These are phyloP conservation scores for Castanea sativa DNA, from an alignment of 306 rosid genomes.

Conservation along the genomic window DNA sequence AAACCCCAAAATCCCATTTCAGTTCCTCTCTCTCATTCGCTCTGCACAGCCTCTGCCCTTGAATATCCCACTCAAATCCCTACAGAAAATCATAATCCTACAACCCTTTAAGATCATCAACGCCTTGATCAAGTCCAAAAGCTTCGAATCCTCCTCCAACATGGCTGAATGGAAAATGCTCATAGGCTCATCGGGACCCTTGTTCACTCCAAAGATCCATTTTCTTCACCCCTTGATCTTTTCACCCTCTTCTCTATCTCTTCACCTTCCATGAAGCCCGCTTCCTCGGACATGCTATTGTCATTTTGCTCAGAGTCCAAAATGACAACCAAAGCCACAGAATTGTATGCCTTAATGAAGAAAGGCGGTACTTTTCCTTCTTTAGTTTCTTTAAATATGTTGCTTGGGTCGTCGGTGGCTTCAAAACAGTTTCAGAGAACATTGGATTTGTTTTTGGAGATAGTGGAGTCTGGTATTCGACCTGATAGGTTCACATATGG, in stretches of 20 bases:
- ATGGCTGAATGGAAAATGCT: conserved; percentile 37
- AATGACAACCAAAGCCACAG: conserved; percentile 36
- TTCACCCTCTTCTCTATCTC: conserved; percentile 39
- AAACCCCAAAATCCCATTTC: conserved; percentile 10
- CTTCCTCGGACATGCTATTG: conserved; percentile 45
- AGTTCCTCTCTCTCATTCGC: conserved; percentile 7
- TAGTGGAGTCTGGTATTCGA: conserved; percentile 43
- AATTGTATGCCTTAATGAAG: conserved; percentile 43
- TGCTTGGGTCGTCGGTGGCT: conserved; percentile 43
- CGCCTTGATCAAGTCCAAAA: conserved; percentile 44
- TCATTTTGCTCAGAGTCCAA: conserved; percentile 43
- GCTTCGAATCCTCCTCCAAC: conserved; percentile 40
- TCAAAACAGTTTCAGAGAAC: conserved; percentile 30
- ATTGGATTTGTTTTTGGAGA: conserved; percentile 42
- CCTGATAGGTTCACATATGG: conserved; percentile 48
- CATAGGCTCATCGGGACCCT: conserved; percentile 46
- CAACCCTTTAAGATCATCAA: conserved; percentile 6
- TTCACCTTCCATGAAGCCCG: conserved; percentile 37
- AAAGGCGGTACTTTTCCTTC: conserved; percentile 50
- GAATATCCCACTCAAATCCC: background rate
- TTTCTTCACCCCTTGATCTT: conserved; percentile 52
- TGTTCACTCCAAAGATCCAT: conserved; percentile 30
- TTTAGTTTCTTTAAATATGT: conserved; percentile 29
- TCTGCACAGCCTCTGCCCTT: conserved; percentile 31
- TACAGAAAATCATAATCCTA: background rate